phyloP scores from a whole-genome alignment of 2,329 filamentous ascomycete genomes.

The Balansia obtecta region DNA sequence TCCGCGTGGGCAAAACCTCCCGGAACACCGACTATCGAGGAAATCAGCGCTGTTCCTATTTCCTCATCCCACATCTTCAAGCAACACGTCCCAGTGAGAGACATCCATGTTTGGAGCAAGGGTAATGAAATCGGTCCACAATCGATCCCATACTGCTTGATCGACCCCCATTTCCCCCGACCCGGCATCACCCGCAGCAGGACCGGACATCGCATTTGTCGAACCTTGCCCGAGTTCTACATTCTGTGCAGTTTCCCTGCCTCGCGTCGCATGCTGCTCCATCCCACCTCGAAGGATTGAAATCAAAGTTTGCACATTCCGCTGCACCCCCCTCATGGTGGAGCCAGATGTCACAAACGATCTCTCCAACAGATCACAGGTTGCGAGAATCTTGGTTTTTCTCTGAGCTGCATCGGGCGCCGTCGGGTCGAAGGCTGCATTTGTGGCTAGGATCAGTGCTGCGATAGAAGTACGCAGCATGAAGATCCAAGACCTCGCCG shows the following conservation, averaged over 20 bases:
- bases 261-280: neutral
- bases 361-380: slow-evolving; percentile 6
- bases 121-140: slow-evolving; percentile 7
- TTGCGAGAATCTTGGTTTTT: slow-evolving; percentile 7
- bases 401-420: neutral
- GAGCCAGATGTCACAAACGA: slow-evolving; percentile 3
- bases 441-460: slow-evolving; percentile 7
- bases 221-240: no score
- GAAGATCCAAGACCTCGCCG: slow-evolving; percentile 4
- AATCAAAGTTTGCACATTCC: slow-evolving; percentile 5
- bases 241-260: neutral
- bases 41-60: no score
- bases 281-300: slow-evolving; percentile 1
- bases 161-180: neutral
- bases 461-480: slow-evolving; percentile 8
- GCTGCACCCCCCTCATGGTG: slow-evolving; percentile 4
- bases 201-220: no score
- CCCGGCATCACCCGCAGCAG: no score
- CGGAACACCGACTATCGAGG: no score
- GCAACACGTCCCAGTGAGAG: slow-evolving; percentile 5
- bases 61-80: neutral
- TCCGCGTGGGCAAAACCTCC: no score
- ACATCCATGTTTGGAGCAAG: slow-evolving; percentile 6
- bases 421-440: slow-evolving; percentile 5
- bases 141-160: slow-evolving; percentile 5